Evolutionary conservation across 371 early-diverging fungal species (phyloP).

Genomic region (Mucor piriformis): DNA sequence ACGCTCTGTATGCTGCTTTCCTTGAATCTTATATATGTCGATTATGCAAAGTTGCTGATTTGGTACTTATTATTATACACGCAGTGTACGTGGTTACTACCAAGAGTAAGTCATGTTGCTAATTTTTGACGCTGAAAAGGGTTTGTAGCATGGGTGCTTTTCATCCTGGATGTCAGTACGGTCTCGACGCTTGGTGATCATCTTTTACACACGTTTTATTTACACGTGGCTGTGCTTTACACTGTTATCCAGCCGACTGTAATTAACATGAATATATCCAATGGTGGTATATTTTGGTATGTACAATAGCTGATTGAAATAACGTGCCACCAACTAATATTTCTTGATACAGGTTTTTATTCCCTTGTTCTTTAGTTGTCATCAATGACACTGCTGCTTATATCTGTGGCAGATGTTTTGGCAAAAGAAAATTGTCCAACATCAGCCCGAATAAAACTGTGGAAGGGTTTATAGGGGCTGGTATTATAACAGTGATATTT

Average conservation of each 20-base stretch:
- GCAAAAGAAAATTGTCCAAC: slow-evolving; percentile 10
- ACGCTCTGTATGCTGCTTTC: background rate
- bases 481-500: slow-evolving; percentile 20
- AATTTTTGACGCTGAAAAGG: slow-evolving; percentile 5
- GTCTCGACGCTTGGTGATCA: background rate
- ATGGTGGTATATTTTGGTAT: slow-evolving; percentile 39
- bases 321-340: no score
- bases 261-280: slow-evolving; percentile 23
- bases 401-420: slow-evolving; percentile 24
- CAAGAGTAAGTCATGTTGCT: background rate
- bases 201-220: slow-evolving; percentile 29
- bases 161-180: background rate
- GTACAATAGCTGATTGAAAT: no score
- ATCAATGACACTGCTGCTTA: slow-evolving; percentile 38
- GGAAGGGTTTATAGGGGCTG: slow-evolving; percentile 39
- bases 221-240: slow-evolving; percentile 30
- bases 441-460: slow-evolving; percentile 38
- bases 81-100: background rate
- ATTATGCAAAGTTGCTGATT: background rate
- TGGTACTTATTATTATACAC: slow-evolving; percentile 2
- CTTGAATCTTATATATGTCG: background rate
- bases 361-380: slow-evolving; percentile 30
- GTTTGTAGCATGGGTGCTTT: slow-evolving; percentile 10
- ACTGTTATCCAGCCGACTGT: slow-evolving; percentile 29
- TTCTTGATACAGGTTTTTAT: slow-evolving; percentile 35